A percentile compares a stretch with the other conserved stretches of the same genome.
Conservation (phyloP, 2,329 filamentous ascomycete species). For the Penicillium hesseltinei region DNA sequence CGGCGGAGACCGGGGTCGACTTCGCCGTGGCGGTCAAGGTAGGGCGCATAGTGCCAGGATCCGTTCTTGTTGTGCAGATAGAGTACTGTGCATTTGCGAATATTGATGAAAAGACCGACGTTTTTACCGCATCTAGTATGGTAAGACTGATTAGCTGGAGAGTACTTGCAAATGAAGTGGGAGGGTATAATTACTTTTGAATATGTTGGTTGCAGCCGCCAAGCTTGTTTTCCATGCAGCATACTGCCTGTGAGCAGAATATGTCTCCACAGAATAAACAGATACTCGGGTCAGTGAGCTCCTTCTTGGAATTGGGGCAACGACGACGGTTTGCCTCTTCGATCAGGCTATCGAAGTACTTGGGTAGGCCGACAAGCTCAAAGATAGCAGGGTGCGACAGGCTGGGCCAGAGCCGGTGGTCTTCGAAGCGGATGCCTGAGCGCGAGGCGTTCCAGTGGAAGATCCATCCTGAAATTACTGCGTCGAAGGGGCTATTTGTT, state of each 20-base stretch:
- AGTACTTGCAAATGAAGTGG: neutral
- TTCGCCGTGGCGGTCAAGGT: constrained; percentile 94
- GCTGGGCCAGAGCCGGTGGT: constrained; percentile 43
- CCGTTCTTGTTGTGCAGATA: constrained; percentile 81
- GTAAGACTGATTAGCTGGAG: constrained; percentile 15
- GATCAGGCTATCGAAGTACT: constrained; percentile 87
- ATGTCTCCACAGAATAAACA: constrained; percentile 97
- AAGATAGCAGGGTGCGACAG: constrained; percentile 86
- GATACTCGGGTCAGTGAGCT: constrained; percentile 83
- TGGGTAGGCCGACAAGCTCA: constrained; percentile 87
- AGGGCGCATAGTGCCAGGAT: constrained; percentile 82
- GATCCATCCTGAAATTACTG: constrained; percentile 69
- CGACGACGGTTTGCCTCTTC: constrained; percentile 81
- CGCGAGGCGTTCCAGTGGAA: constrained; percentile 45
- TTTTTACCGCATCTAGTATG: constrained; percentile 73
- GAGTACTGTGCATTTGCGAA: constrained; percentile 89
- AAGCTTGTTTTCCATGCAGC: constrained; percentile 70
- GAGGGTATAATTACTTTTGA: constrained; percentile 60
- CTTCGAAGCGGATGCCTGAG: constrained; percentile 32
- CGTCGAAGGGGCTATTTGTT: constrained; percentile 45
- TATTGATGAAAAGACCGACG: constrained; percentile 92
- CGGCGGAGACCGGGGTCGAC: constrained; percentile 86
- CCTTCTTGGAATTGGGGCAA: constrained; percentile 88
- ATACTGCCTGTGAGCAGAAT: constrained; percentile 90
- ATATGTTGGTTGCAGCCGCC: constrained; percentile 92